phyloP scores from a whole-genome alignment of 2,329 filamentous ascomycete species.

The Fusarium acutatum region DNA sequence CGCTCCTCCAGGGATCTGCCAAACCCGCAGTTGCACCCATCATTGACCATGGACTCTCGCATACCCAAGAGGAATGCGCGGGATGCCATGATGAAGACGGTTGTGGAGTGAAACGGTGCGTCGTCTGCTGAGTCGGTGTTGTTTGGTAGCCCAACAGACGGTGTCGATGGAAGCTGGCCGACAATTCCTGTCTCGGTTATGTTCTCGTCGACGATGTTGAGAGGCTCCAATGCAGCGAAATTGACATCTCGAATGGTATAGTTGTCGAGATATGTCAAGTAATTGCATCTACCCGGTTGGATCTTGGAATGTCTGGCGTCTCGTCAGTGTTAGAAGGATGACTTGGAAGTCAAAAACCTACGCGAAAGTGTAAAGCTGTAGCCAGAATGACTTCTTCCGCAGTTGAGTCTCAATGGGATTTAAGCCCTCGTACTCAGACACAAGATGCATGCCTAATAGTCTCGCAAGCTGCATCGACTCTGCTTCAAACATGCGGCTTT shows the following conservation, averaged over 20 bases:
- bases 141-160: not conserved
- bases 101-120: not conserved
- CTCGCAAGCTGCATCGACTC: not conserved
- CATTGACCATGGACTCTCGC: slow-evolving; percentile 1
- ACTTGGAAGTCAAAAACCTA: too few relatives aligned
- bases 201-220: not conserved
- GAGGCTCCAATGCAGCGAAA: not conserved
- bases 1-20: not conserved
- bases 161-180: not conserved
- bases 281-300: not conserved
- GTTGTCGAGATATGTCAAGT: not conserved
- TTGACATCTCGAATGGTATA: not conserved
- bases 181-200: not conserved
- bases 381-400: not conserved
- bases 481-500: not conserved
- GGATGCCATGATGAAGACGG: not conserved
- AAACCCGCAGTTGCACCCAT: not conserved
- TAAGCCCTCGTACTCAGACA: not conserved
- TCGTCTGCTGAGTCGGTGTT: not conserved
- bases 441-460: not conserved
- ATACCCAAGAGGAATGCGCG: not conserved
- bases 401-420: not conserved
- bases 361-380: not conserved
- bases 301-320: not conserved
- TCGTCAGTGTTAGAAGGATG: too few relatives aligned